A percentile compares a stretch with the other conserved stretches of the same genome.
Conservation (phyloP, 2,329 filamentous ascomycete species). For the Pseudocercospora macadamiae region DNA sequence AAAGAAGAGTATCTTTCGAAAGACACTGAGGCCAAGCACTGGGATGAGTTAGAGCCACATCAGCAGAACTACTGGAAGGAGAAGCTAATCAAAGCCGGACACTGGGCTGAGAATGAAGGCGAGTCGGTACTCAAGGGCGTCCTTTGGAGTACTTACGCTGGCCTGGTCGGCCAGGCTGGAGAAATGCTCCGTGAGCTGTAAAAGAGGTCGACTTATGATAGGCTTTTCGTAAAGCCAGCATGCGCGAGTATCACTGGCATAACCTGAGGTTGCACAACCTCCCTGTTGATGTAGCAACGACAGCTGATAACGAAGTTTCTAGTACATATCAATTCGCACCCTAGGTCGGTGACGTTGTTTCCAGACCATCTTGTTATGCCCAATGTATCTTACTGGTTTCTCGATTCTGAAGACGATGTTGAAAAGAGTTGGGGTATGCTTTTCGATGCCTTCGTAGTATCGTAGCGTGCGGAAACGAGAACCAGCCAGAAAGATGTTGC, state of each 20-base stretch:
- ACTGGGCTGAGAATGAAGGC: constrained; percentile 79
- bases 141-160: constrained; percentile 66
- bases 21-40: constrained; percentile 59
- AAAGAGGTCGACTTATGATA: not conserved
- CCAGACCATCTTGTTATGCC: too few species aligned
- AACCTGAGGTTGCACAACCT: not conserved
- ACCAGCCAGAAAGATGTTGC: too few species aligned
- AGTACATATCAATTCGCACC: not conserved
- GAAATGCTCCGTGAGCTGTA: constrained; percentile 6
- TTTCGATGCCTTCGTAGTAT: too few species aligned
- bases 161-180: constrained; percentile 5
- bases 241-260: not conserved
- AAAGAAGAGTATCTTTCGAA: constrained; percentile 48
- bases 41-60: constrained; percentile 69
- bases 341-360: not conserved
- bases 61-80: constrained; percentile 71
- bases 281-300: not conserved
- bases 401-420: too few species aligned
- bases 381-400: too few species aligned
- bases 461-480: too few species aligned
- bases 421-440: too few species aligned
- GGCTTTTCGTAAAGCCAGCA: not conserved
- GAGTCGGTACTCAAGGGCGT: constrained; percentile 76
- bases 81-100: constrained; percentile 68
- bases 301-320: not conserved